Conservation (phyloP, 306 rosid species). For the Argentina anserina region DNA sequence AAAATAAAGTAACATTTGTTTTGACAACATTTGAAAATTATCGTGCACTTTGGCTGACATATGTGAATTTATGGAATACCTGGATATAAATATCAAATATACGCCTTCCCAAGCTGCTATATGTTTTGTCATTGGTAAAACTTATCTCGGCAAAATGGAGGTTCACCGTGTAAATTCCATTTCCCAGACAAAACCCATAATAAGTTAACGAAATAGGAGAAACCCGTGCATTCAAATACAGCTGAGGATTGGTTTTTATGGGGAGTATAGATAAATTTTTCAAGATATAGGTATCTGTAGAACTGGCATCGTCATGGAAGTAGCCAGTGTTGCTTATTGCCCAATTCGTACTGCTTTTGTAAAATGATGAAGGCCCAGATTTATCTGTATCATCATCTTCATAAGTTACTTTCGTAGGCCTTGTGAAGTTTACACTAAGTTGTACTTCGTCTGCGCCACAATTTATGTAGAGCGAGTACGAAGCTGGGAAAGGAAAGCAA, state of each 20-base stretch:
- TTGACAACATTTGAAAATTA: background rate
- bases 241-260: conserved; percentile 28
- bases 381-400: conserved; percentile 41
- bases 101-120: conserved; percentile 48
- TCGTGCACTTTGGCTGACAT: background rate
- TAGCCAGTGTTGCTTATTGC: conserved; percentile 51
- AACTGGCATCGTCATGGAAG: conserved; percentile 27
- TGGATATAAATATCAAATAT: conserved; percentile 43
- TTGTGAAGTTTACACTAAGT: background rate
- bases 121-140: conserved; percentile 21
- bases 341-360: conserved; percentile 34
- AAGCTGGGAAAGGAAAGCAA: conserved; percentile 22
- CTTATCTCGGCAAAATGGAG: conserved; percentile 44
- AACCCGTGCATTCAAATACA: conserved; percentile 58
- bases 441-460: conserved; percentile 48
- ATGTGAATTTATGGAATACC: conserved; percentile 12
- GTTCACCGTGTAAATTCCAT: conserved; percentile 34
- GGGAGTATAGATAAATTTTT: conserved; percentile 31
- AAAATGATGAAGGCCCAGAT: conserved; percentile 32
- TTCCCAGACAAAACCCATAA: conserved; percentile 36
- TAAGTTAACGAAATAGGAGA: conserved; percentile 58
- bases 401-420: conserved; percentile 6
- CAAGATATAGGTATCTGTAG: conserved; percentile 7
- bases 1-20: background rate
- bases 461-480: conserved; percentile 51